Conservation (phyloP, 768 basidiomycete species). For the Leccinum ochraceum region DNA sequence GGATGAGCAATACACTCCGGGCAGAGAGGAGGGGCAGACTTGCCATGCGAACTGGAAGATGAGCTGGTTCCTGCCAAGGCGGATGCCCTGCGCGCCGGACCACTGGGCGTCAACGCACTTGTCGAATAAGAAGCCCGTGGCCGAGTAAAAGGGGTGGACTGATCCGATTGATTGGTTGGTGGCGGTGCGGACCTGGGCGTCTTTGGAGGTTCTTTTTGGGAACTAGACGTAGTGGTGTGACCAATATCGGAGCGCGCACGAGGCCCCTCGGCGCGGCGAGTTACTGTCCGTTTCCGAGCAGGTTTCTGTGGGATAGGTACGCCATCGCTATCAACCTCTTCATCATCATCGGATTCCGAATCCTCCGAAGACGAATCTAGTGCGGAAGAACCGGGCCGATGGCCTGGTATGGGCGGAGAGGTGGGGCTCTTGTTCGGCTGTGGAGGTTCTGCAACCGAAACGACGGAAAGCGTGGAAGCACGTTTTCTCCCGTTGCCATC, state of each 20-base stretch:
- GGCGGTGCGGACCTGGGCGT: conserved; percentile 30
- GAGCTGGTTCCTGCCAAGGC: conserved; percentile 36
- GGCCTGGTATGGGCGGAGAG: conserved; percentile 7
- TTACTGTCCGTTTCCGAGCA: conserved; percentile 36
- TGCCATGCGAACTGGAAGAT: conserved; percentile 30
- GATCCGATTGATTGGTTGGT: conserved; percentile 23
- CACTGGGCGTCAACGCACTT: conserved; percentile 54
- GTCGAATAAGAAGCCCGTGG: conserved; percentile 58
- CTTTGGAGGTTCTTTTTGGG: conserved; percentile 12
- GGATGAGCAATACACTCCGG: background rate
- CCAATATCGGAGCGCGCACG: conserved; percentile 22
- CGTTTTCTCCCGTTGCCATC: conserved; percentile 29
- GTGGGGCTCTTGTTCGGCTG: conserved; percentile 14
- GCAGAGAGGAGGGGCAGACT: conserved; percentile 14
- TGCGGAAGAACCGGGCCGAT: conserved; percentile 19
- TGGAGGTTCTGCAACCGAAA: conserved; percentile 17
- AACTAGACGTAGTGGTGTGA: conserved; percentile 11
- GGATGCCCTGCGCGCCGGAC: conserved; percentile 54
- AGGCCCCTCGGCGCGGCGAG: conserved; percentile 17
- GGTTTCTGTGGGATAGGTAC: conserved; percentile 37
- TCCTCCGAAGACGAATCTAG: conserved; percentile 34
- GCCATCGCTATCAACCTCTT: conserved; percentile 38
- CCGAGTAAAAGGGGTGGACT: conserved; percentile 20
- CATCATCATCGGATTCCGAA: conserved; percentile 38
- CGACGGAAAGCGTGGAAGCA: conserved; percentile 32